A percentile compares a stretch with the other conserved stretches of the same genome.
These are phyloP conservation scores for Yarrowia keelungensis DNA, from an alignment of 805 yeast species.

Conservation along the genomic window DNA sequence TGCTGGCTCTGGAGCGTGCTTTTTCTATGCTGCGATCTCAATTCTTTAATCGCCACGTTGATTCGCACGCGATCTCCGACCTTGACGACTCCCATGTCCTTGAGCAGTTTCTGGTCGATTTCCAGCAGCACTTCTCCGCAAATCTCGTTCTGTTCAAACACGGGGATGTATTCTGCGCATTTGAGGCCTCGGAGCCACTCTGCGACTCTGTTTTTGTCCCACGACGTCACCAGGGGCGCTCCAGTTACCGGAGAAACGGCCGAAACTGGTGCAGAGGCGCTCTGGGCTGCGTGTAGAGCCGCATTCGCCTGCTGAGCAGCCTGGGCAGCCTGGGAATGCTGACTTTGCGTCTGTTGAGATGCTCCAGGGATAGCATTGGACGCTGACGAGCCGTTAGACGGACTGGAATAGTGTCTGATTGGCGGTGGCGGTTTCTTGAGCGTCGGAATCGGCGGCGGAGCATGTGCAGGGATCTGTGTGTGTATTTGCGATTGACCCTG, in stretches of 20 bases:
- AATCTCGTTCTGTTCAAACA: conserved; percentile 58
- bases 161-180: conserved; percentile 27
- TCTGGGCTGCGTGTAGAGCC: conserved; percentile 13
- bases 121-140: conserved; percentile 64
- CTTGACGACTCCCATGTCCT: conserved; percentile 73
- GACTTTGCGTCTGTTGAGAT: conserved; percentile 5
- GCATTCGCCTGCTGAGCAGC: conserved; percentile 31
- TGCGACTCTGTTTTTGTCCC: conserved; percentile 47
- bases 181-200: conserved; percentile 44
- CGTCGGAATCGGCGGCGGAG: conserved; percentile 11
- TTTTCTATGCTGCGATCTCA: conserved; percentile 49
- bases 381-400: conserved; percentile 11
- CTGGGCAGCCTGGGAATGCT: conserved; percentile 12
- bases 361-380: conserved; percentile 16
- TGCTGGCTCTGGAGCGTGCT: conserved; percentile 24
- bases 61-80: conserved; percentile 85
- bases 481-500: neutral
- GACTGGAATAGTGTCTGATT: conserved; percentile 5
- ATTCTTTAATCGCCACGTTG: conserved; percentile 61
- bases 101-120: conserved; percentile 67
- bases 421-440: conserved; percentile 21
- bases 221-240: conserved; percentile 36
- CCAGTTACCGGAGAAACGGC: conserved; percentile 1
- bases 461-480: conserved; percentile 2
- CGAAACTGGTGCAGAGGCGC: conserved; percentile 8